Conservation (phyloP, 2,329 filamentous ascomycete genomes). For the Chaetomium strumarium region DNA sequence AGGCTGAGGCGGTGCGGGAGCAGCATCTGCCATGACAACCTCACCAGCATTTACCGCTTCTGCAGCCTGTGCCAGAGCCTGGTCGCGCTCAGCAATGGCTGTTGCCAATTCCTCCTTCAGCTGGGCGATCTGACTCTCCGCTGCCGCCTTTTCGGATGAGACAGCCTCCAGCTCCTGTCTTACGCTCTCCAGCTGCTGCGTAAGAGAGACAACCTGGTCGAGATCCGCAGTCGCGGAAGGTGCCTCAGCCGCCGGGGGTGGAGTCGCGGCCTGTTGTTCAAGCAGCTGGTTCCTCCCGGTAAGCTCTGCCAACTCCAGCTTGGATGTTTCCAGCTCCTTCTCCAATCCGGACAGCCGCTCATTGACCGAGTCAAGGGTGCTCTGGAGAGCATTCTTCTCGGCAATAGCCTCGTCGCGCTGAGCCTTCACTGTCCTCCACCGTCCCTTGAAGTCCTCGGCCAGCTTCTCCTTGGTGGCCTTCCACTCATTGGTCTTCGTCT, state of each 20-base stretch:
- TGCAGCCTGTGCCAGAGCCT: slow-evolving; percentile 40
- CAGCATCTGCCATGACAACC: slow-evolving; percentile 28
- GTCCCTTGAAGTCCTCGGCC: slow-evolving; percentile 57
- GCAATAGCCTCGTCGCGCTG: slow-evolving; percentile 47
- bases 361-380: slow-evolving; percentile 42
- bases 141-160: slow-evolving; percentile 59
- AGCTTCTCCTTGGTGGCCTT: slow-evolving; percentile 46
- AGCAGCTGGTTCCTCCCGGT: slow-evolving; percentile 37
- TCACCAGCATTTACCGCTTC: slow-evolving; percentile 26
- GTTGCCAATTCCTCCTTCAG: slow-evolving; percentile 55
- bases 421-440: slow-evolving; percentile 49
- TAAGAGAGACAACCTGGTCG: slow-evolving; percentile 33
- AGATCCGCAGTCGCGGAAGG: slow-evolving; percentile 34
- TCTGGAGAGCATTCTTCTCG: slow-evolving; percentile 48
- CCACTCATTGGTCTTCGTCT: slow-evolving; percentile 52
- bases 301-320: slow-evolving; percentile 30
- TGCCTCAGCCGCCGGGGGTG: slow-evolving; percentile 23
- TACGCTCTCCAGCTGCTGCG: slow-evolving; percentile 22
- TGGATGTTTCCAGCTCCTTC: slow-evolving; percentile 50
- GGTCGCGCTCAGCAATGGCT: slow-evolving; percentile 59
- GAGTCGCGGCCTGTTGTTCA: slow-evolving; percentile 34
- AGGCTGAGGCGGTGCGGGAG: slow-evolving; percentile 19
- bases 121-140: slow-evolving; percentile 57
- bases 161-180: slow-evolving; percentile 59
- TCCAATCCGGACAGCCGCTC: slow-evolving; percentile 35